A percentile compares a stretch with the other conserved stretches of the same genome.
Evolutionary conservation across 805 yeast species (phyloP).

Genomic region (Starmerella khaoyaiensis): DNA sequence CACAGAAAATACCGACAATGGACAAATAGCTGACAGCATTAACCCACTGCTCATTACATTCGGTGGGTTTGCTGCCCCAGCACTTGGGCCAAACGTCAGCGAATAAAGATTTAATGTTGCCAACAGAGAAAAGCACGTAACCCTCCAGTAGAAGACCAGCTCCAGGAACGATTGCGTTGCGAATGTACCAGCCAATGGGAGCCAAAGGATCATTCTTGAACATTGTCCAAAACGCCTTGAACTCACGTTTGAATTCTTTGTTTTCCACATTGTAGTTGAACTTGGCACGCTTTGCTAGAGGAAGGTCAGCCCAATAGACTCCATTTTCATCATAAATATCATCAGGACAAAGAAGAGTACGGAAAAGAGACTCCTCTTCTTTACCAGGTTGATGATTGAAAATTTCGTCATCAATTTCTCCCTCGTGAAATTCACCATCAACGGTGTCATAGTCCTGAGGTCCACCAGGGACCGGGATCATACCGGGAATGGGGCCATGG

Average conservation of each 20-base stretch:
- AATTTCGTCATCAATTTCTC: slow-evolving; percentile 18
- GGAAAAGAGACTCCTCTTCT: slow-evolving; percentile 28
- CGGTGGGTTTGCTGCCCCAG: slow-evolving; percentile 25
- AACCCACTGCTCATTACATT: slow-evolving; percentile 28
- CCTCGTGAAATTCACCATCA: slow-evolving; percentile 23
- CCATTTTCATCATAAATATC: slow-evolving; percentile 28
- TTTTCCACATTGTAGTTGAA: slow-evolving; percentile 25
- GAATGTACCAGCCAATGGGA: slow-evolving; percentile 28
- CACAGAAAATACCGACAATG: slow-evolving; percentile 42
- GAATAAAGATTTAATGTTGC: slow-evolving; percentile 27
- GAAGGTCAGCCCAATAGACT: slow-evolving; percentile 31
- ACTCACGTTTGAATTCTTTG: slow-evolving; percentile 25
- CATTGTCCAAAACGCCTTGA: slow-evolving; percentile 20
- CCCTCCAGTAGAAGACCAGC: slow-evolving; percentile 31
- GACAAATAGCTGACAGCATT: slow-evolving; percentile 29
- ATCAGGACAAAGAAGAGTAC: slow-evolving; percentile 26
- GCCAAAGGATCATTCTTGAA: slow-evolving; percentile 27
- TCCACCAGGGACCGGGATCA: slow-evolving; percentile 30
- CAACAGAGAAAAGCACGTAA: slow-evolving; percentile 30
- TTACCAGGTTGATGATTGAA: slow-evolving; percentile 21
- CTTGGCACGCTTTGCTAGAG: slow-evolving; percentile 20
- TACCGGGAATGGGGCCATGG: slow-evolving; percentile 28
- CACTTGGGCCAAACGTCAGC: slow-evolving; percentile 29
- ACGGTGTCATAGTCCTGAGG: slow-evolving; percentile 31
- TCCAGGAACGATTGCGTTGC: slow-evolving; percentile 30